Evolutionary conservation across 768 basidiomycete genomes (phyloP).

Genomic region (Clitopilus passeckerianus): DNA sequence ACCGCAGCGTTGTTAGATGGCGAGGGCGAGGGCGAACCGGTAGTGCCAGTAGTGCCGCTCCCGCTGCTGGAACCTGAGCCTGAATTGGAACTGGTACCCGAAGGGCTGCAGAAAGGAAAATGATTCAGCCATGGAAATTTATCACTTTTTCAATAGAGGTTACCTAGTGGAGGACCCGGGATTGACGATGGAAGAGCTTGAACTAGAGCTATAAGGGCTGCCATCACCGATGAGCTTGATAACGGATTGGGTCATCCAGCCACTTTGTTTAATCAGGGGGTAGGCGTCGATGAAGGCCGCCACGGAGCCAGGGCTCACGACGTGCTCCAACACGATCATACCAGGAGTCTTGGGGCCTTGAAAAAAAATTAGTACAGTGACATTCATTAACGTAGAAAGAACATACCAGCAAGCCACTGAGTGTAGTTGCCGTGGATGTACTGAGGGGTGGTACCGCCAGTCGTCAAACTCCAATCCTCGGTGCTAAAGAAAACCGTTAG

Average conservation of each 20-base stretch:
- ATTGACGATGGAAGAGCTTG: slow-evolving; percentile 15
- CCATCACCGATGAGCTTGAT: slow-evolving; percentile 35
- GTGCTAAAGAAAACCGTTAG: slow-evolving; percentile 38
- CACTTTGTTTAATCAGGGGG: slow-evolving; percentile 57
- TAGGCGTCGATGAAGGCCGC: slow-evolving; percentile 62
- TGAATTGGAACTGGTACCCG: not conserved
- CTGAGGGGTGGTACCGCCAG: slow-evolving; percentile 35
- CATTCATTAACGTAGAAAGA: not conserved
- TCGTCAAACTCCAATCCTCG: slow-evolving; percentile 66
- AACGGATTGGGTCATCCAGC: slow-evolving; percentile 67
- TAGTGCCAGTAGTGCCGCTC: not conserved
- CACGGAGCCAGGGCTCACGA: slow-evolving; percentile 57
- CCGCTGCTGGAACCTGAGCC: not conserved
- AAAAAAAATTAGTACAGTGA: not conserved
- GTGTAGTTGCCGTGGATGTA: slow-evolving; percentile 45
- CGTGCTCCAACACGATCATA: slow-evolving; percentile 82
- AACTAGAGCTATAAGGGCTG: slow-evolving; percentile 43
- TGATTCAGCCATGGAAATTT: too few species aligned
- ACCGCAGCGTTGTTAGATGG: not conserved
- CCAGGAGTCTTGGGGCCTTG: slow-evolving; percentile 71
- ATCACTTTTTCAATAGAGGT: not conserved
- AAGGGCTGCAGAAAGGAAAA: not conserved
- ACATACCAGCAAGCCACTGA: slow-evolving; percentile 51
- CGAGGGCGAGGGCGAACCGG: not conserved
- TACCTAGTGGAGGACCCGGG: slow-evolving; percentile 8